These are phyloP conservation scores for Ustilago hordei DNA, from an alignment of 1,284 basidiomycete species.

Conservation along the genomic window DNA sequence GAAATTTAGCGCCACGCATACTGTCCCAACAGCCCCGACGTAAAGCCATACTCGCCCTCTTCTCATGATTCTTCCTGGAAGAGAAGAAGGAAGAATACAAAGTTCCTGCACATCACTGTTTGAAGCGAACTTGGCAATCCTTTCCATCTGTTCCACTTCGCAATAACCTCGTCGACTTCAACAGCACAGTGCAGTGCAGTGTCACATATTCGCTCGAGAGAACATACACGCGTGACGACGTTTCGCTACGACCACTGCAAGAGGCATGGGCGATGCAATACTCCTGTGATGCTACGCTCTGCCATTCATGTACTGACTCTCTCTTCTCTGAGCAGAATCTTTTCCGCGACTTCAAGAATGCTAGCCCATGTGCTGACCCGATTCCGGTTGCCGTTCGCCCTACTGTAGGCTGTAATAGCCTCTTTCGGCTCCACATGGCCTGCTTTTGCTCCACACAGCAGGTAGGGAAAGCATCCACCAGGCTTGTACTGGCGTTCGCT, in stretches of 20 bases:
- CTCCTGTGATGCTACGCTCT: not conserved
- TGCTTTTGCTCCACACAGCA: too few species aligned
- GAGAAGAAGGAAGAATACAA: not conserved
- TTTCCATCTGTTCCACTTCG: not conserved
- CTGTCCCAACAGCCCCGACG: not conserved
- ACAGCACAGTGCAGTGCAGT: not conserved
- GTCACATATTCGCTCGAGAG: not conserved
- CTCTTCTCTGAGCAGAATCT: not conserved
- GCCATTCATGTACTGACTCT: not conserved
- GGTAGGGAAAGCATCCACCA: too few species aligned
- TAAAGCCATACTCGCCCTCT: not conserved
- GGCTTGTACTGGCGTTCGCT: too few species aligned
- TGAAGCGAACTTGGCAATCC: conserved; percentile 2
- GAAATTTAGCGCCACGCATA: not conserved
- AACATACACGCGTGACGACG: conserved; percentile 11
- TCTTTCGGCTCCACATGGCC: not conserved
- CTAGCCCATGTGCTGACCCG: too few species aligned
- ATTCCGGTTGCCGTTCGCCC: not conserved
- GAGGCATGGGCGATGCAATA: not conserved
- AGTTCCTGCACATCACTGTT: not conserved
- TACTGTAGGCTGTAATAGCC: not conserved
- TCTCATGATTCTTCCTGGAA: not conserved
- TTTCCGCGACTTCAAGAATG: not conserved
- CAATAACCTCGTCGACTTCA: not conserved
- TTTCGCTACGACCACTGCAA: conserved; percentile 5